Percentiles rank a stretch among this genome's conserved stretches.
Evolutionary conservation across 2,329 filamentous ascomycete species (phyloP).

Genomic region (Fusarium napiforme): DNA sequence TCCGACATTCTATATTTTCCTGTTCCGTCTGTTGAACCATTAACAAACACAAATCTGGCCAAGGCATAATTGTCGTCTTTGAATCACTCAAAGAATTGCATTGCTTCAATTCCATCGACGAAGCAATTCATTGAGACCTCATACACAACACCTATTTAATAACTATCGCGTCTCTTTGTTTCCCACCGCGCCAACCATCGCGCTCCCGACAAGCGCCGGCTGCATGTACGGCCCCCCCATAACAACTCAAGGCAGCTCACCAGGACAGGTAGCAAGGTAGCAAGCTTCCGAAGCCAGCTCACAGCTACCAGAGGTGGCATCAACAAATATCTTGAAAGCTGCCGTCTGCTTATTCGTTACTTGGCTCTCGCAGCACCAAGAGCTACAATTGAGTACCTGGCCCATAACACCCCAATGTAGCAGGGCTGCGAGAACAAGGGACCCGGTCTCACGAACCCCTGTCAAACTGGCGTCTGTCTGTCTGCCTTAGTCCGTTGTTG

Average conservation of each 20-base stretch:
- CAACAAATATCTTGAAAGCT: slow-evolving; percentile 28
- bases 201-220: slow-evolving; percentile 44
- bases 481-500: slow-evolving; percentile 42
- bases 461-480: slow-evolving; percentile 40
- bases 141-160: not conserved
- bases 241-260: slow-evolving; percentile 19
- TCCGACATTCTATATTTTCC: slow-evolving; percentile 7
- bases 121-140: not conserved
- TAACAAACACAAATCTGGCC: not conserved
- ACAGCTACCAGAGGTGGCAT: slow-evolving; percentile 31
- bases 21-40: not conserved
- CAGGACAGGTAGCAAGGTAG: slow-evolving; percentile 12
- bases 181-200: slow-evolving; percentile 39
- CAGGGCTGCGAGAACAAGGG: slow-evolving; percentile 39
- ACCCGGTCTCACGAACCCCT: slow-evolving; percentile 38
- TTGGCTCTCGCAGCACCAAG: slow-evolving; percentile 22
- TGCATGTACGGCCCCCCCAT: slow-evolving; percentile 38
- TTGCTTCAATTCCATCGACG: not conserved
- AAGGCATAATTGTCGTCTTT: not conserved
- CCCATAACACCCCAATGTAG: slow-evolving; percentile 36
- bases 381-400: slow-evolving; percentile 25
- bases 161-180: slow-evolving; percentile 36
- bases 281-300: slow-evolving; percentile 27
- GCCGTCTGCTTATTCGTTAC: slow-evolving; percentile 24
- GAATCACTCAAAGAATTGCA: not conserved